Evolutionary conservation across 768 basidiomycete genomes (phyloP).

Genomic region (Lactarius indigo): DNA sequence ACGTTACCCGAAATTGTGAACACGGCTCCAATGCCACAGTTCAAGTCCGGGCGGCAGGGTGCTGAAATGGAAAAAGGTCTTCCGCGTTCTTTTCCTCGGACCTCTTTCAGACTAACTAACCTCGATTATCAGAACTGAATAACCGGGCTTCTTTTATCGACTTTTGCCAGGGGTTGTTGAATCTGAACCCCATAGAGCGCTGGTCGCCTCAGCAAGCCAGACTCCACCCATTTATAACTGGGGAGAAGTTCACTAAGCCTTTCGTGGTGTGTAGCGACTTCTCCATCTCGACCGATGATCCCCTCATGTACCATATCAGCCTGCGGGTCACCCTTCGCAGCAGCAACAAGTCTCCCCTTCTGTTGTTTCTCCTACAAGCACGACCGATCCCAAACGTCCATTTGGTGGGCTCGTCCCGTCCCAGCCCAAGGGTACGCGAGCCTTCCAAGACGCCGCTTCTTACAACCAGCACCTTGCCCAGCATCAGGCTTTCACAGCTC

Average conservation of each 20-base stretch:
- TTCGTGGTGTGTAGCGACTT: constrained; percentile 58
- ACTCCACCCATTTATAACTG: constrained; percentile 96
- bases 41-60: constrained; percentile 66
- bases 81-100: background rate
- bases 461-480: constrained; percentile 95
- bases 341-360: constrained; percentile 28
- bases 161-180: constrained; percentile 91
- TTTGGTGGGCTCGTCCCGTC: constrained; percentile 91
- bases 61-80: constrained; percentile 87
- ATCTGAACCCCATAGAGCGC: constrained; percentile 90
- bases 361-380: constrained; percentile 34
- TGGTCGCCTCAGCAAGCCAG: constrained; percentile 98
- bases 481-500: constrained; percentile 90
- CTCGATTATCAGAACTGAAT: constrained; percentile 66
- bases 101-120: background rate
- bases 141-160: constrained; percentile 95
- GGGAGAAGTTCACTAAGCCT: constrained; percentile 89
- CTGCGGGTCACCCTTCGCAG: constrained; percentile 24
- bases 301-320: constrained; percentile 22
- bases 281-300: constrained; percentile 8
- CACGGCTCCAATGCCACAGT: constrained; percentile 86
- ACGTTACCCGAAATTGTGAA: constrained; percentile 94
- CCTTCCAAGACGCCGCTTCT: constrained; percentile 86
- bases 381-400: constrained; percentile 74
- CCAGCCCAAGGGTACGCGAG: constrained; percentile 80